These are phyloP conservation scores for Chaetoceros muelleri DNA, from an alignment of 108 stramenopile genomes.

Conservation along the genomic window DNA sequence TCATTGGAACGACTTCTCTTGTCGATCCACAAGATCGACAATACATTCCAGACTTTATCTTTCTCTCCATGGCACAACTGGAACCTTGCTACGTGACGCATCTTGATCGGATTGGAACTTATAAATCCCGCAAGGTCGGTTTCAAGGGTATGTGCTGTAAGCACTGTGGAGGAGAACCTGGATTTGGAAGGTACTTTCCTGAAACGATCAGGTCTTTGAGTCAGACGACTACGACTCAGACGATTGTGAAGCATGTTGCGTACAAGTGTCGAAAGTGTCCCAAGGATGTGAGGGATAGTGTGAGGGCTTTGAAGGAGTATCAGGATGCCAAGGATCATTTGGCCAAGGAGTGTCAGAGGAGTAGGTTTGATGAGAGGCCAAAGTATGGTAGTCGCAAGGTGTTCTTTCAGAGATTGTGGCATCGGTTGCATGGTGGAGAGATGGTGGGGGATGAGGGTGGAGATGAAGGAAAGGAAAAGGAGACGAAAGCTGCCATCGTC, in stretches of 20 bases:
- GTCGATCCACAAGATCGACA: slow-evolving; percentile 45
- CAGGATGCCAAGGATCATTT: slow-evolving; percentile 25
- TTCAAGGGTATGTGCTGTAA: slow-evolving; percentile 39
- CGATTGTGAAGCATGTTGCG: slow-evolving; percentile 67
- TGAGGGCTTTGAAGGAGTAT: slow-evolving; percentile 27
- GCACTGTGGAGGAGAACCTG: slow-evolving; percentile 60
- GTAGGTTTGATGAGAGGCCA: slow-evolving; percentile 30
- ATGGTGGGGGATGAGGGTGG: not conserved
- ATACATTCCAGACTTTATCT: slow-evolving; percentile 57
- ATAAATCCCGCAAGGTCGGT: slow-evolving; percentile 49
- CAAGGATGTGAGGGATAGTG: slow-evolving; percentile 30
- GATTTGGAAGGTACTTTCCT: slow-evolving; percentile 61
- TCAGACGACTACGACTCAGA: slow-evolving; percentile 69
- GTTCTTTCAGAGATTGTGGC: slow-evolving; percentile 68
- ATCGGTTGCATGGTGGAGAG: slow-evolving; percentile 33
- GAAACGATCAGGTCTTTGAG: slow-evolving; percentile 50
- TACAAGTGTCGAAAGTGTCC: slow-evolving; percentile 52
- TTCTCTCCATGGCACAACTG: slow-evolving; percentile 67
- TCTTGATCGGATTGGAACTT: slow-evolving; percentile 56
- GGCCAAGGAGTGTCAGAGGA: slow-evolving; percentile 1
- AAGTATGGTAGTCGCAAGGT: slow-evolving; percentile 66
- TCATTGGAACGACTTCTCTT: slow-evolving; percentile 26
- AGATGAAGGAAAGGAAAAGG: no score
- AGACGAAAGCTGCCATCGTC: no score
- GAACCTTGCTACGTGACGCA: slow-evolving; percentile 32